Evolutionary conservation across 257 asterid genomes (phyloP).

Genomic region (Ilex asprella): DNA sequence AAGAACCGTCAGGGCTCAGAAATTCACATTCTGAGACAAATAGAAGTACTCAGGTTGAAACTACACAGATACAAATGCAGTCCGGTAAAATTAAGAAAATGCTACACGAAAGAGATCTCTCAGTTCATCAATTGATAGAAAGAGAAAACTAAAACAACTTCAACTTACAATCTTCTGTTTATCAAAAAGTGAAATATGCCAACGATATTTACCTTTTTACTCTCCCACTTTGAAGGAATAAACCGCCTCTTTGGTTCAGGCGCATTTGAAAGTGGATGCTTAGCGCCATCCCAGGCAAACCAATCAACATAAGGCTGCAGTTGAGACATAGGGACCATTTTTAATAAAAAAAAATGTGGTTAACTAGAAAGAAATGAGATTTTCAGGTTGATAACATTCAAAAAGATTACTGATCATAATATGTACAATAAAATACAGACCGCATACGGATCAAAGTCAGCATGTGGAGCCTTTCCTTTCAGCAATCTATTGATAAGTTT

Average conservation of each 20-base stretch:
- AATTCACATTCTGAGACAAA: too few relatives aligned
- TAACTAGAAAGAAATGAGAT: too few relatives aligned
- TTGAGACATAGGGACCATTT: slow-evolving; percentile 9
- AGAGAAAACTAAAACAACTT: not conserved
- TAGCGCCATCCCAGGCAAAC: slow-evolving; percentile 68
- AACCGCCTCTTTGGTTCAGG: slow-evolving; percentile 99
- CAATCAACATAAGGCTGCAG: slow-evolving; percentile 85
- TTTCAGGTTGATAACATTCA: not conserved
- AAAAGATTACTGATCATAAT: not conserved
- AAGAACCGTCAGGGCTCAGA: not conserved
- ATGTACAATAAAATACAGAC: slow-evolving; percentile 35
- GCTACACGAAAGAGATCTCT: not conserved
- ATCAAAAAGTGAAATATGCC: not conserved
- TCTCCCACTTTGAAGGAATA: slow-evolving; percentile 91
- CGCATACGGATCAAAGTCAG: slow-evolving; percentile 84
- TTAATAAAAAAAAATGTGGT: slow-evolving; percentile 5
- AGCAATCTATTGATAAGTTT: slow-evolving; percentile 52
- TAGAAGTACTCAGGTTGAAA: too few relatives aligned
- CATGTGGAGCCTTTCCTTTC: slow-evolving; percentile 89
- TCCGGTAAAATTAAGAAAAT: too few relatives aligned
- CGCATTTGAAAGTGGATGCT: slow-evolving; percentile 82
- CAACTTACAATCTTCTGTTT: not conserved
- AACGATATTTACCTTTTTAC: slow-evolving; percentile 49
- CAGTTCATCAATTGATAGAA: not conserved
- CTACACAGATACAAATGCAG: too few relatives aligned